phyloP scores from a whole-genome alignment of 176 grass and related monocot species.

The Lolium rigidum region DNA sequence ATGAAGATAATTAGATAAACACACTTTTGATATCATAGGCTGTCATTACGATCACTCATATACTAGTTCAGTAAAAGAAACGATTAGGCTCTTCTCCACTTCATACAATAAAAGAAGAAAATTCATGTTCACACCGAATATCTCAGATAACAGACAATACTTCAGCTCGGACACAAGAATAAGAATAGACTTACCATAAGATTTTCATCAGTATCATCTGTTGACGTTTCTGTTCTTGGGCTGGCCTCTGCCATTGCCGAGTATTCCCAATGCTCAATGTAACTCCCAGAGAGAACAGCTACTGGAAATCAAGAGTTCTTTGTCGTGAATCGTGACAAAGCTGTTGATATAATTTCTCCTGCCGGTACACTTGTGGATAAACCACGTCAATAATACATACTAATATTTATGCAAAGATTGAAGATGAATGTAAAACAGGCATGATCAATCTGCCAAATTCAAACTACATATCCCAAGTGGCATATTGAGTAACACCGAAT shows the following conservation, averaged over 20 bases:
- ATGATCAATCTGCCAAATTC: conserved; percentile 15
- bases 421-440: conserved; percentile 1
- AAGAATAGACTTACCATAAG: conserved; percentile 48
- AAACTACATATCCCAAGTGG: background rate
- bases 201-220: conserved; percentile 88
- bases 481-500: background rate
- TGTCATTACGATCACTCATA: conserved; percentile 13
- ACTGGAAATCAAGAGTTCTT: conserved; percentile 32
- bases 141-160: conserved; percentile 10
- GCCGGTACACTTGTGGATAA: conserved; percentile 25
- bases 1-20: background rate
- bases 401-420: background rate
- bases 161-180: background rate
- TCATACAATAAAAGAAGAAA: conserved; percentile 28
- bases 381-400: conserved; percentile 25
- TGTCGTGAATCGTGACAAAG: conserved; percentile 11
- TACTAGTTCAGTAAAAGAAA: background rate
- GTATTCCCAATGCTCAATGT: conserved; percentile 39
- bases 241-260: conserved; percentile 88
- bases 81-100: background rate
- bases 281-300: conserved; percentile 9
- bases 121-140: conserved; percentile 14
- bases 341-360: conserved; percentile 27
- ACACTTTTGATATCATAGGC: conserved; percentile 5
- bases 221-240: conserved; percentile 92